Evolutionary conservation across 805 yeast genomes (phyloP), one percentile per base, ranked within the genome.

Genomic region (Saturnispora silvae): DNA sequence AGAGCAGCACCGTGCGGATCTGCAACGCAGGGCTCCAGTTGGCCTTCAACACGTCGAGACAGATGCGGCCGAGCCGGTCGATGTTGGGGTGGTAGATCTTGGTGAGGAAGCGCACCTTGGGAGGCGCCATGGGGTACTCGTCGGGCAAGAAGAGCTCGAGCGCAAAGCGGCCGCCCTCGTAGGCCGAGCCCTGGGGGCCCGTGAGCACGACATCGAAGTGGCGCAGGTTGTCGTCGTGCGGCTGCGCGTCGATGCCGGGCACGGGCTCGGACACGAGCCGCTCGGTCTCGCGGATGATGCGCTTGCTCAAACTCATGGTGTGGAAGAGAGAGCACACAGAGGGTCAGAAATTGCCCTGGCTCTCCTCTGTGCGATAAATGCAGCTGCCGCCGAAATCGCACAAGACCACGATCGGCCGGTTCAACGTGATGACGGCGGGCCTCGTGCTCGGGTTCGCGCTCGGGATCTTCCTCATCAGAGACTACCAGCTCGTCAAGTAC

Each of bases 1-100:
- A 83, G 40, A 92, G 66, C 44, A 92, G 64, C 18, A 92, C 81
- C 7, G 97, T 92, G 59, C 97, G 72, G 45, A 92, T 92, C 57
- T 92, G 97, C 42, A 89, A 67, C 0, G 98, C 98, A 4, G 98
- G 97, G 8, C 95, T 82, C 98, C 98, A 92, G 61, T 89, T 95
- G 57, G 92, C 97, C 62, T 89, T 87, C 60, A 92, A 74, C 58
- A 92, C 89, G 64, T 92, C 98, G 49, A 89, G 72, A 72, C 98
- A 89, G 54, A 89, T 89, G 62, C 86, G 81, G 60, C 98, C 98
- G 56, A 83, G 84, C 38, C 89, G 77, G 65, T 89, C 87, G 67
- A 89, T 89, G 65, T 89, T 89, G 53, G 97, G 97, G 60, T 89
- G 99, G 58, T 84, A 92, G 32, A 92, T 80, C 56, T 81, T 83